Evolutionary conservation across 768 basidiomycete genomes (phyloP).

Genomic region (Cystobasidium onofrii): DNA sequence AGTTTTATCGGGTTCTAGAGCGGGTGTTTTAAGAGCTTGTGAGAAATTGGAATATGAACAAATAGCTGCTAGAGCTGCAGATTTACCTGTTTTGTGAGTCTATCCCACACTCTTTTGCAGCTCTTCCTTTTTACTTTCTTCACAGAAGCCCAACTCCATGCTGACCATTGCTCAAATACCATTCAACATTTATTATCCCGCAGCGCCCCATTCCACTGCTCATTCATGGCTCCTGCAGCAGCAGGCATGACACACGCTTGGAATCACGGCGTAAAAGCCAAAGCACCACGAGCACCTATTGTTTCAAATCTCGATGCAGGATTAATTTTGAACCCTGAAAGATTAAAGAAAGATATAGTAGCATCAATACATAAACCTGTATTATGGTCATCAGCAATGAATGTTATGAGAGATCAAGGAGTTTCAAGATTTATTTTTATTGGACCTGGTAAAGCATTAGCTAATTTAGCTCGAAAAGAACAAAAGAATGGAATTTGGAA

Average conservation of each 20-base stretch:
- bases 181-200: neutral
- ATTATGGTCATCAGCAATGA: constrained; percentile 38
- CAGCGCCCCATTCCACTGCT: constrained; percentile 42
- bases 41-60: constrained; percentile 37
- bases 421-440: constrained; percentile 38
- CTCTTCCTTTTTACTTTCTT: too few relatives aligned
- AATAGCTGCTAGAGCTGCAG: constrained; percentile 40
- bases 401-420: constrained; percentile 29
- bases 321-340: constrained; percentile 36
- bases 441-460: constrained; percentile 42
- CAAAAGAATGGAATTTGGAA: constrained; percentile 29
- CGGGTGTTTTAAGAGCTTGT: constrained; percentile 39
- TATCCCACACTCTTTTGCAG: neutral
- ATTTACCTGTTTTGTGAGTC: constrained; percentile 38
- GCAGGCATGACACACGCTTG: constrained; percentile 38
- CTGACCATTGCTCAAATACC: neutral
- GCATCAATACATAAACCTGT: constrained; percentile 41
- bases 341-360: constrained; percentile 40
- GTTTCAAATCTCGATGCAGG: constrained; percentile 39
- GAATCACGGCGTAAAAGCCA: constrained; percentile 27
- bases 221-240: constrained; percentile 41
- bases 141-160: too few relatives aligned
- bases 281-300: constrained; percentile 37
- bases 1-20: constrained; percentile 40
- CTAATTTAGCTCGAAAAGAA: constrained; percentile 39